phyloP scores from a whole-genome alignment of 1,139 yeast genomes.

The Yamadazyma buinensis region DNA sequence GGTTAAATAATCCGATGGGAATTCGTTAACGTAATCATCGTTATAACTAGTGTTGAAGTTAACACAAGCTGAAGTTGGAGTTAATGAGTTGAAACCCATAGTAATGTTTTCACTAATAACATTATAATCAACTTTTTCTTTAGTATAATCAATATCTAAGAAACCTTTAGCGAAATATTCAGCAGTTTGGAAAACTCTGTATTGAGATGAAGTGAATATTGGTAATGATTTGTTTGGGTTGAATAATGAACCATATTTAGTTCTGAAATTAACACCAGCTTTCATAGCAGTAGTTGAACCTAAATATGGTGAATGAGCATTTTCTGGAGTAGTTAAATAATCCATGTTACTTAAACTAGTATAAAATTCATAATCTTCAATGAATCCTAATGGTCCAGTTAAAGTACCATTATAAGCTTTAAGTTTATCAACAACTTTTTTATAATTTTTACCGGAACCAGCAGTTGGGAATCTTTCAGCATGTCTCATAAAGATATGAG shows the following conservation, averaged over 20 bases:
- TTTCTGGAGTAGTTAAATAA: slow-evolving; percentile 26
- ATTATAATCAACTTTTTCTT: slow-evolving; percentile 18
- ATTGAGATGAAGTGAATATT: slow-evolving; percentile 30
- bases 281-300: slow-evolving; percentile 31
- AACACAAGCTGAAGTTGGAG: slow-evolving; percentile 24
- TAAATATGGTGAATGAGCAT: slow-evolving; percentile 24
- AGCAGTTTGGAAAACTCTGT: slow-evolving; percentile 28
- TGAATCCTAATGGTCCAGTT: slow-evolving; percentile 27
- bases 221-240: slow-evolving; percentile 20
- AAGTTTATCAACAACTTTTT: slow-evolving; percentile 14
- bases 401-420: slow-evolving; percentile 10
- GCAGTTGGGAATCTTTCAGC: slow-evolving; percentile 65
- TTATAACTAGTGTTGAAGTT: slow-evolving; percentile 5
- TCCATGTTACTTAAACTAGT: slow-evolving; percentile 25
- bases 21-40: slow-evolving; percentile 5
- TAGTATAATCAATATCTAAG: slow-evolving; percentile 25
- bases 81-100: slow-evolving; percentile 34
- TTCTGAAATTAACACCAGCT: slow-evolving; percentile 32
- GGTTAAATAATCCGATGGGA: slow-evolving; percentile 22
- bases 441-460: slow-evolving; percentile 23
- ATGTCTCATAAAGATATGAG: slow-evolving; percentile 61
- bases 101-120: slow-evolving; percentile 23
- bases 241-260: slow-evolving; percentile 28
- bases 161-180: slow-evolving; percentile 33
- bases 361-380: slow-evolving; percentile 32